Percentiles rank a stretch among this genome's conserved stretches.
Conservation (phyloP, 2,329 filamentous ascomycete genomes). For the Ophiostoma quercus region DNA sequence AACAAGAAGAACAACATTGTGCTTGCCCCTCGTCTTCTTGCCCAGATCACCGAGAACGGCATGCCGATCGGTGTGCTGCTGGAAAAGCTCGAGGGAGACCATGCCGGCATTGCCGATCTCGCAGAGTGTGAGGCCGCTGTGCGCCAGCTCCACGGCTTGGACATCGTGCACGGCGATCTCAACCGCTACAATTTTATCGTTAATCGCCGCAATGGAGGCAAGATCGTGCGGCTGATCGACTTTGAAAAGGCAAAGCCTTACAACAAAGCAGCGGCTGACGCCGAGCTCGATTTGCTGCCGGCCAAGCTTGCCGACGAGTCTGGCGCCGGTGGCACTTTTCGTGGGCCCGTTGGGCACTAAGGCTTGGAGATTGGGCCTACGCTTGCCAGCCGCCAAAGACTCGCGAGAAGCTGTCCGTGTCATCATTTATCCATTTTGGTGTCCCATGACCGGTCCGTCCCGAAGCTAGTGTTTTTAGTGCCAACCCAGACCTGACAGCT, state of each 20-base stretch:
- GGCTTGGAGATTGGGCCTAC: neutral
- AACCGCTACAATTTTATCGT: slow-evolving; percentile 4
- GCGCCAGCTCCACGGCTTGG: neutral
- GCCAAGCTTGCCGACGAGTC: slow-evolving; percentile 4
- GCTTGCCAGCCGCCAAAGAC: neutral
- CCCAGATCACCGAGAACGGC: neutral
- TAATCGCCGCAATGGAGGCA: neutral
- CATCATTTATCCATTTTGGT: slow-evolving; percentile 1
- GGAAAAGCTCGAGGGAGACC: neutral
- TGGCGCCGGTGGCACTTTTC: neutral
- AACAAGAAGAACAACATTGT: neutral
- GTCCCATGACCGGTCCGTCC: slow-evolving; percentile 1
- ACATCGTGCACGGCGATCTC: slow-evolving; percentile 5
- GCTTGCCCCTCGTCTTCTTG: neutral
- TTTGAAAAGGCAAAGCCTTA: slow-evolving; percentile 1
- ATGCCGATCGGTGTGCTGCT: neutral
- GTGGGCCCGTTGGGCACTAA: neutral
- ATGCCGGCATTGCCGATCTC: neutral
- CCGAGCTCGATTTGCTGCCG: neutral
- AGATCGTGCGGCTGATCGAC: neutral
- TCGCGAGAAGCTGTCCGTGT: neutral
- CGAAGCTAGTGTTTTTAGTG: neutral
- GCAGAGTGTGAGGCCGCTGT: neutral
- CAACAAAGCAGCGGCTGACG: neutral
- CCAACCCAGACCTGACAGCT: neutral